Evolutionary conservation across 2,329 filamentous ascomycete species (phyloP).

Genomic region (Lizonia empirigonia): DNA sequence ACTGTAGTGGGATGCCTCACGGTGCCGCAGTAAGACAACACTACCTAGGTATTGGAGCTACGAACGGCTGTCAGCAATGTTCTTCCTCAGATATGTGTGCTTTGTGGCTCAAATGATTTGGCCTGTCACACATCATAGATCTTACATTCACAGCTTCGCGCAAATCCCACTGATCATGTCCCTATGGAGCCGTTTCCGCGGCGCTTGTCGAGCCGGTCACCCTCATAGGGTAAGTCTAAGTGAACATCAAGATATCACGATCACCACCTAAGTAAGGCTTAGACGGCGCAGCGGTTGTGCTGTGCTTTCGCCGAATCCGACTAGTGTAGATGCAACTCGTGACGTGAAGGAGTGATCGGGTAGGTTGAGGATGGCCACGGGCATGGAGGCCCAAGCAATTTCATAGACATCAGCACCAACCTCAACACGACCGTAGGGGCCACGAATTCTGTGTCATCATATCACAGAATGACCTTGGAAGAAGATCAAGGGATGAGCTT

Average conservation of each 20-base stretch:
- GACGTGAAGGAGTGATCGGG: slow-evolving; percentile 4
- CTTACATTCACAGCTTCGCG: slow-evolving; percentile 2
- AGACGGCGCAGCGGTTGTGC: slow-evolving; percentile 8
- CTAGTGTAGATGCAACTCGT: slow-evolving; percentile 1
- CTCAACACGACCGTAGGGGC: slow-evolving; percentile 4
- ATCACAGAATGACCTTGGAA: slow-evolving; percentile 7
- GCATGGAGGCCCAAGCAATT: neutral
- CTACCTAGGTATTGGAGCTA: too few relatives aligned
- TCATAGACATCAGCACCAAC: neutral
- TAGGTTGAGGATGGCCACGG: neutral
- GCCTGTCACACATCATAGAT: slow-evolving; percentile 4
- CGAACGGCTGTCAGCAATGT: neutral
- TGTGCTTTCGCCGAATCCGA: neutral
- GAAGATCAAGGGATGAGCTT: slow-evolving; percentile 4
- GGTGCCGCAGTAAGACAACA: slow-evolving; percentile 6
- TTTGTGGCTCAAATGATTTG: slow-evolving; percentile 2
- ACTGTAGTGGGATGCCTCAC: slow-evolving; percentile 7
- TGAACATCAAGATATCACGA: slow-evolving; percentile 10
- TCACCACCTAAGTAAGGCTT: slow-evolving; percentile 7
- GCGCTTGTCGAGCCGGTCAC: slow-evolving; percentile 6
- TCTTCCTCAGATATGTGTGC: too few relatives aligned
- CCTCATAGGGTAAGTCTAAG: slow-evolving; percentile 7
- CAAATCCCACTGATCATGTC: slow-evolving; percentile 4
- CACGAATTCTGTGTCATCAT: neutral
- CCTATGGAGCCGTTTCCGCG: neutral